Percentiles rank a stretch among this genome's conserved stretches.
phyloP scores from a whole-genome alignment of 2,329 filamentous ascomycete species.

The Aspergillus arachidicola region DNA sequence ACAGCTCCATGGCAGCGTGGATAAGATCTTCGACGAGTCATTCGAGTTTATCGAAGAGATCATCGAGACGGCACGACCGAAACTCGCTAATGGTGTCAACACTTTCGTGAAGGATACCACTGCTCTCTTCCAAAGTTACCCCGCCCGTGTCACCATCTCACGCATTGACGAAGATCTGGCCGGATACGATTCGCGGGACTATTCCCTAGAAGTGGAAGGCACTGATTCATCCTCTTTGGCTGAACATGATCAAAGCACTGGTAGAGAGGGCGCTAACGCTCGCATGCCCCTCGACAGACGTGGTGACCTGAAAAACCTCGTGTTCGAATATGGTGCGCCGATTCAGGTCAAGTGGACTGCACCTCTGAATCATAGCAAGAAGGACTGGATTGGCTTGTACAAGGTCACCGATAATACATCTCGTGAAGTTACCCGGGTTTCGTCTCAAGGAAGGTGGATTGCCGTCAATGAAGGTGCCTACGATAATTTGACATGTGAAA shows the following conservation, averaged over 20 bases:
- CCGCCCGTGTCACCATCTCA: slow-evolving; percentile 81
- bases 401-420: slow-evolving; percentile 93
- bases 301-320: slow-evolving; percentile 69
- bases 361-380: slow-evolving; percentile 81
- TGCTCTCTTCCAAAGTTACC: slow-evolving; percentile 85
- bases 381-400: slow-evolving; percentile 95
- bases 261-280: slow-evolving; percentile 72
- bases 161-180: slow-evolving; percentile 77
- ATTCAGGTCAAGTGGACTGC: slow-evolving; percentile 90
- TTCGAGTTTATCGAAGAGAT: slow-evolving; percentile 90
- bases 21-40: slow-evolving; percentile 81
- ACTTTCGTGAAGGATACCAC: slow-evolving; percentile 87
- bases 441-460: slow-evolving; percentile 86
- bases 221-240: slow-evolving; percentile 57
- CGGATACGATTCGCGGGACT: slow-evolving; percentile 77
- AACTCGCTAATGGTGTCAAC: slow-evolving; percentile 81
- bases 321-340: slow-evolving; percentile 86
- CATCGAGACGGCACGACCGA: slow-evolving; percentile 80
- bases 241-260: slow-evolving; percentile 63
- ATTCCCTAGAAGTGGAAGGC: slow-evolving; percentile 74
- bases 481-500: slow-evolving; percentile 73
- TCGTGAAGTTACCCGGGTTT: slow-evolving; percentile 78
- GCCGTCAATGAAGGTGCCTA: slow-evolving; percentile 77
- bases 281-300: slow-evolving; percentile 65
- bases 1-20: slow-evolving; percentile 81